Conservation (phyloP, 2,329 filamentous ascomycete species). For the Alternaria gansuensis region DNA sequence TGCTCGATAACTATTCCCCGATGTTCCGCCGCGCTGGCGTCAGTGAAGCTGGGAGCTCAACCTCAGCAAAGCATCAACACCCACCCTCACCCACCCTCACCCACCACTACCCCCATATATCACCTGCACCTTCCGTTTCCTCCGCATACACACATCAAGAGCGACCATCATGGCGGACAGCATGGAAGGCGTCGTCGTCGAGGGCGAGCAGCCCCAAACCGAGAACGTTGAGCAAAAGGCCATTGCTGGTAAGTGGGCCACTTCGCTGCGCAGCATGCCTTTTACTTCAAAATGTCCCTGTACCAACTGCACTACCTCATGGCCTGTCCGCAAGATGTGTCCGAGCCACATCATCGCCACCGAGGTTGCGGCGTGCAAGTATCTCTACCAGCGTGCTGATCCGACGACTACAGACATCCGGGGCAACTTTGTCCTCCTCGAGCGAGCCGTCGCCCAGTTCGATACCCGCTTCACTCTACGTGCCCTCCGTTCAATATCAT, state of each 20-base stretch:
- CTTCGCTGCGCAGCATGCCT: conserved; percentile 25
- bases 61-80: conserved; percentile 35
- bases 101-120: conserved; percentile 17
- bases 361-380: conserved; percentile 40
- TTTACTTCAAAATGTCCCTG: conserved; percentile 39
- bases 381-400: conserved; percentile 46
- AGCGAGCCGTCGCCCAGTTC: conserved; percentile 90
- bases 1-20: conserved; percentile 29
- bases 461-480: conserved; percentile 94
- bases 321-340: conserved; percentile 41
- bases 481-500: conserved; percentile 93
- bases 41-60: conserved; percentile 29
- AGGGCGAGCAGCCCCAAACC: conserved; percentile 53
- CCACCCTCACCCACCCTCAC: conserved; percentile 20
- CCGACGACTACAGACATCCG: conserved; percentile 77
- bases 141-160: conserved; percentile 19
- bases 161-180: conserved; percentile 58
- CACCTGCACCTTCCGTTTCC: conserved; percentile 29
- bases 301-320: conserved; percentile 30
- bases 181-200: conserved; percentile 60
- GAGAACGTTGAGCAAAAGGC: conserved; percentile 55
- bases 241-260: conserved; percentile 47
- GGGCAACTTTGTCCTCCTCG: conserved; percentile 88
- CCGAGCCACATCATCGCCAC: conserved; percentile 43
- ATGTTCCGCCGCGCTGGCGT: conserved; percentile 24